These are phyloP conservation scores for Paraphaeosphaeria minitans DNA, from an alignment of 2,329 filamentous ascomycete genomes.

Conservation along the genomic window DNA sequence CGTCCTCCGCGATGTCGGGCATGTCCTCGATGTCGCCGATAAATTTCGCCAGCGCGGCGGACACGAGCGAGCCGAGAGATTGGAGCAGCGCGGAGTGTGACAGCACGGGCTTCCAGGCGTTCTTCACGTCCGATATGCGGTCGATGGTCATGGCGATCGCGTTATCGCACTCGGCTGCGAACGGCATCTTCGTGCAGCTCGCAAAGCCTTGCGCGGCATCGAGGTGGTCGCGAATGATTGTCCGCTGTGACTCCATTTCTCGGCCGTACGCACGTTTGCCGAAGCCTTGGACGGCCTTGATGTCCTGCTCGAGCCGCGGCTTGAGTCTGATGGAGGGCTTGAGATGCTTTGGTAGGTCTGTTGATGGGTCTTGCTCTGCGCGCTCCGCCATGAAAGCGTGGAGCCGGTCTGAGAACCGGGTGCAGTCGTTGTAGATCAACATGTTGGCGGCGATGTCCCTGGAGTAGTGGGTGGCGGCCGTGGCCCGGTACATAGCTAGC, in stretches of 20 bases:
- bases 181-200: conserved; percentile 64
- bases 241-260: conserved; percentile 69
- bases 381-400: conserved; percentile 55
- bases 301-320: conserved; percentile 58
- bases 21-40: conserved; percentile 67
- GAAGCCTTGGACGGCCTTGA: conserved; percentile 62
- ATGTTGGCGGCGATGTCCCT: conserved; percentile 64
- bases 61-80: conserved; percentile 63
- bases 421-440: conserved; percentile 69
- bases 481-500: conserved; percentile 78
- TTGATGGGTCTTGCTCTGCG: conserved; percentile 40
- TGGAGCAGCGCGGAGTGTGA: conserved; percentile 66
- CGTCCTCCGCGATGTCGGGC: conserved; percentile 66
- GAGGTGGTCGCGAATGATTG: conserved; percentile 65
- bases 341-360: conserved; percentile 35
- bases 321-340: conserved; percentile 49
- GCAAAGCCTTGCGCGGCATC: conserved; percentile 67
- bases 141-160: conserved; percentile 64
- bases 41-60: conserved; percentile 63
- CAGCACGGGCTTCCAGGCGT: conserved; percentile 62
- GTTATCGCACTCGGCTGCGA: conserved; percentile 64
- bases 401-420: conserved; percentile 62
- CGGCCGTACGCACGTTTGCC: conserved; percentile 65
- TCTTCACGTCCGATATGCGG: conserved; percentile 61
- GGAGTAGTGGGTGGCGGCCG: conserved; percentile 75